Base-by-base conservation (phyloP, 192 early-diverging fungal genomes). In the Globomyces pollinis-pini region DNA sequence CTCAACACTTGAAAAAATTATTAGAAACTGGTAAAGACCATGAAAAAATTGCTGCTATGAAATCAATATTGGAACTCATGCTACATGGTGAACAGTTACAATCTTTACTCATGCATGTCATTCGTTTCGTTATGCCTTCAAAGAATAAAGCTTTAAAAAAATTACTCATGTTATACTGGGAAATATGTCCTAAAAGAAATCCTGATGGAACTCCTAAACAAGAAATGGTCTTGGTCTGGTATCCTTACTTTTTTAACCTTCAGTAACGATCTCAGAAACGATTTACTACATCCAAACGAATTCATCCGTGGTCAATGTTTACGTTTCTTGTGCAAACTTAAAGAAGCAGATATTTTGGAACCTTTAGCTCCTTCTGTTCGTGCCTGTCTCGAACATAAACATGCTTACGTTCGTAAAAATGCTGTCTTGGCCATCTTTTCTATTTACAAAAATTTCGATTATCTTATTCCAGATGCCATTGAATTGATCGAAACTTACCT, bases 231-330 rank as follows among this genome's bases (percentile, higher is more conserved):
- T 81, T 98, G 28, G 91, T 95, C 41, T 94, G 91, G 88, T 90
- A 74, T 34, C 13, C 21, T 3, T 5, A 44, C 16, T 30, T 61
- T 11, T 35, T 68, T 36, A 16, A 21, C 32, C 18, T 39, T 31
- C 31, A 88, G 87, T 76, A 96, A 99, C 67, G 88, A 92, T 32
- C 71, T 97, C 50, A 78, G 89, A 69, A 95, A 93, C 53, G 96
- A 99, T 70, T 73, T 99, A 28, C 91, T 93, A 72, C 94, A 97
- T 69, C 93, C 96, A 36, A 99, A 99, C 73, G 96, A 99, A 78
- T 99, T 88, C 64, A 91, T 99, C 60, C 83, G 96, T 55, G 96
- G 94, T 16, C 83, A 83, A 2, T 95, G 90, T 29, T 83, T 99
- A 56, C 85, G 96, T 23, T 91, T 95, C 68, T 73, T 99, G 60